Percentiles rank a stretch among this genome's conserved stretches.
These are phyloP conservation scores for Zymoseptoria pseudotritici DNA, from an alignment of 2,329 filamentous ascomycete genomes.

Conservation along the genomic window DNA sequence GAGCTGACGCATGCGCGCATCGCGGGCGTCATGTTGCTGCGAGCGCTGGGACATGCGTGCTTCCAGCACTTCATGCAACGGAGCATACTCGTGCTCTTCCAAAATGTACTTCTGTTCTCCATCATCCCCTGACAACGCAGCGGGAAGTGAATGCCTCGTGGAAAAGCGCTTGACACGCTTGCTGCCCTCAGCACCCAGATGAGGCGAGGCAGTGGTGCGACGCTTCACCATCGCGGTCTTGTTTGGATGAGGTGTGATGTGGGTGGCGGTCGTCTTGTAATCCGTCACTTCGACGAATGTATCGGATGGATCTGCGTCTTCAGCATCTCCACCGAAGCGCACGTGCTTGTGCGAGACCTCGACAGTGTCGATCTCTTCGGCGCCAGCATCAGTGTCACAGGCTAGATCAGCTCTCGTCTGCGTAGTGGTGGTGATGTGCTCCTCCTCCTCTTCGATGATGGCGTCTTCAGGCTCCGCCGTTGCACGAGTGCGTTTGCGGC, in stretches of 20 bases:
- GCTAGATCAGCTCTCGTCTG: slow-evolving; percentile 2
- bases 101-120: slow-evolving; percentile 14
- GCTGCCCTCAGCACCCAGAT: not conserved
- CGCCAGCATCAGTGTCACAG: slow-evolving; percentile 7
- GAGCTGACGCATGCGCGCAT: slow-evolving; percentile 7
- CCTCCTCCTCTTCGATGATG: slow-evolving; percentile 23
- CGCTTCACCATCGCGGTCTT: slow-evolving; percentile 26
- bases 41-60: slow-evolving; percentile 30
- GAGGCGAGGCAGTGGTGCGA: slow-evolving; percentile 26
- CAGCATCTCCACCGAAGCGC: slow-evolving; percentile 22
- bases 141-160: slow-evolving; percentile 28
- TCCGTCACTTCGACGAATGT: slow-evolving; percentile 6
- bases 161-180: slow-evolving; percentile 20
- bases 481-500: slow-evolving; percentile 16
- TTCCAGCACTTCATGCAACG: slow-evolving; percentile 26
- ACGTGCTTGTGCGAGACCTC: slow-evolving; percentile 22
- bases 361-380: slow-evolving; percentile 11
- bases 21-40: slow-evolving; percentile 33
- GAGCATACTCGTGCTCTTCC: slow-evolving; percentile 25
- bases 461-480: slow-evolving; percentile 19
- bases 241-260: slow-evolving; percentile 28
- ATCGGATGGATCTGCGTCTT: slow-evolving; percentile 6
- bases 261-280: slow-evolving; percentile 21
- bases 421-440: slow-evolving; percentile 5
- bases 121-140: slow-evolving; percentile 18